Conservation (phyloP, 2,329 filamentous ascomycete genomes). For the Ploettnerulaceae sp. region DNA sequence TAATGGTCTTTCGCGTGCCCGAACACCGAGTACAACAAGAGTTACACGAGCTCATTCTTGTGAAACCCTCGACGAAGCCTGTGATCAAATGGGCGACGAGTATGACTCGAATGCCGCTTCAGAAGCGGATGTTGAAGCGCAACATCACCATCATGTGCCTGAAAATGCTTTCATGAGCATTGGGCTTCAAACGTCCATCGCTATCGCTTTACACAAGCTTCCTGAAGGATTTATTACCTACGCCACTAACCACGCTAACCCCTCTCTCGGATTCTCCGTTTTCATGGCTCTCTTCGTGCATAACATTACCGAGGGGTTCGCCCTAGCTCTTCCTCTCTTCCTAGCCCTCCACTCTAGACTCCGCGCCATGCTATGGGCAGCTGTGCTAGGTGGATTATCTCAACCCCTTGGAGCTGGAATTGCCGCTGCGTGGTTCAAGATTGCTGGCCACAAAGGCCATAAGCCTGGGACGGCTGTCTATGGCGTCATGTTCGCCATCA, state of each 20-base stretch:
- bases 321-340: slow-evolving; percentile 87
- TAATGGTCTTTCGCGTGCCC: not conserved
- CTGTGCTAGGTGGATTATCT: slow-evolving; percentile 76
- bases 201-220: slow-evolving; percentile 93
- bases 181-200: slow-evolving; percentile 91
- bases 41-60: slow-evolving; percentile 10
- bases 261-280: slow-evolving; percentile 79
- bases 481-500: slow-evolving; percentile 79
- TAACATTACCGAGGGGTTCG: slow-evolving; percentile 96
- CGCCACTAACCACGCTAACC: slow-evolving; percentile 94
- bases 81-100: slow-evolving; percentile 12
- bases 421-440: slow-evolving; percentile 80
- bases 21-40: slow-evolving; percentile 1
- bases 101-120: not conserved
- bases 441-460: slow-evolving; percentile 52
- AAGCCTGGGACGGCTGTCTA: slow-evolving; percentile 57
- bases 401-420: slow-evolving; percentile 83
- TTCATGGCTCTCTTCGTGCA: slow-evolving; percentile 96
- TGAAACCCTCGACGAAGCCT: slow-evolving; percentile 7
- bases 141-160: slow-evolving; percentile 90
- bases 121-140: slow-evolving; percentile 28
- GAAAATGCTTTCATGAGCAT: slow-evolving; percentile 91
- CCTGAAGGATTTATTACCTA: slow-evolving; percentile 88
- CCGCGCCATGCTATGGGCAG: slow-evolving; percentile 80
- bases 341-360: slow-evolving; percentile 77